Evolutionary conservation across 108 stramenopile genomes (phyloP).

Genomic region (Cyclostephanos invisitatus): DNA sequence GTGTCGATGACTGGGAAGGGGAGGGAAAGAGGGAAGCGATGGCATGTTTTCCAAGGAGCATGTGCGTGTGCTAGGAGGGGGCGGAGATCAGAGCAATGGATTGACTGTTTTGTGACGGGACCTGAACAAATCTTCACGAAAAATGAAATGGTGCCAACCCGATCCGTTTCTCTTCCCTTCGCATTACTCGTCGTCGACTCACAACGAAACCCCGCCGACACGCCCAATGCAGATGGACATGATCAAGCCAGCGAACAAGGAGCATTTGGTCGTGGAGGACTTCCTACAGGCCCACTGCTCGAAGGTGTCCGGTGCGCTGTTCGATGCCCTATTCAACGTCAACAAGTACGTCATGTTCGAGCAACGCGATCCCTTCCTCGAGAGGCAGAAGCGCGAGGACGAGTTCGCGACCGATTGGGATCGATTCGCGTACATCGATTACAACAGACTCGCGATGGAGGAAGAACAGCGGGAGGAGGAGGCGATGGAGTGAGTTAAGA

Average conservation of each 20-base stretch:
- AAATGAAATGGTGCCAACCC: too few relatives aligned
- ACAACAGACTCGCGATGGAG: conserved; percentile 93
- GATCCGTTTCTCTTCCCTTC: too few relatives aligned
- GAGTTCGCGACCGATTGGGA: conserved; percentile 98
- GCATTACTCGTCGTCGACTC: too few relatives aligned
- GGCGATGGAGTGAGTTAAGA: conserved; percentile 62
- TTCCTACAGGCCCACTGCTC: conserved; percentile 88
- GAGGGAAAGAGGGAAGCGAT: too few relatives aligned
- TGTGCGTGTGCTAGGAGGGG: too few relatives aligned
- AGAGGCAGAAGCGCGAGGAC: conserved; percentile 91
- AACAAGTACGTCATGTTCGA: conserved; percentile 98
- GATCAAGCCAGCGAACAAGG: conserved; percentile 78
- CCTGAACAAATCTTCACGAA: too few relatives aligned
- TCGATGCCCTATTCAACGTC: conserved; percentile 97
- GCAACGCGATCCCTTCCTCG: conserved; percentile 94
- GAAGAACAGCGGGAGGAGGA: conserved; percentile 89
- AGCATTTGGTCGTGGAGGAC: conserved; percentile 77
- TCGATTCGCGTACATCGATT: conserved; percentile 94
- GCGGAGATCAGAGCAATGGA: too few relatives aligned
- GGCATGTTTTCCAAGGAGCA: too few relatives aligned
- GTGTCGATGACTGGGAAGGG: too few relatives aligned
- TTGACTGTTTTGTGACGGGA: too few relatives aligned
- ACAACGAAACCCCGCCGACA: too few relatives aligned
- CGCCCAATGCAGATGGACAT: too few relatives aligned
- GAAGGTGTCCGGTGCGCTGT: conserved; percentile 93